Percentiles rank a stretch among this genome's conserved stretches.
phyloP scores from a whole-genome alignment of 2,329 filamentous ascomycete species.

The Sclerotinia subarctica region DNA sequence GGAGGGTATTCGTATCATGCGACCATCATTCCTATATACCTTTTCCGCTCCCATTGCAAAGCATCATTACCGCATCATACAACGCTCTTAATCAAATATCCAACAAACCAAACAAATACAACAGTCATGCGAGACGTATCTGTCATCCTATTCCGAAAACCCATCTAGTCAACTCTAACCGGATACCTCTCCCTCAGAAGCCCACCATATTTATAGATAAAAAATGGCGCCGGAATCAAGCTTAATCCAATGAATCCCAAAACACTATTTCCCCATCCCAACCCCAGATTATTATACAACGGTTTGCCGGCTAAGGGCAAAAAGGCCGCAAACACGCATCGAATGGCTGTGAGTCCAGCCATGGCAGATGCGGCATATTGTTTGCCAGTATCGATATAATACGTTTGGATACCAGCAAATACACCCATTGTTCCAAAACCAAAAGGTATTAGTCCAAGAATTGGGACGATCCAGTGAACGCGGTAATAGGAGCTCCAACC shows the following conservation, averaged over 20 bases:
- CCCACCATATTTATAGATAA: slow-evolving; percentile 14
- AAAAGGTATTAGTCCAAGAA: slow-evolving; percentile 42
- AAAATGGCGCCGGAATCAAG: slow-evolving; percentile 11
- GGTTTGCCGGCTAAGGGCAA: slow-evolving; percentile 50
- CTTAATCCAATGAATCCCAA: slow-evolving; percentile 19
- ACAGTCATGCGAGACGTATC: not conserved
- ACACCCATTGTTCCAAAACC: slow-evolving; percentile 45
- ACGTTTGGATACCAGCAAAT: slow-evolving; percentile 43
- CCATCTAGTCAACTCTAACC: slow-evolving; percentile 1
- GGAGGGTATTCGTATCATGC: slow-evolving; percentile 5
- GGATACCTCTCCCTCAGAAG: slow-evolving; percentile 19
- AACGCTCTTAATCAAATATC: not conserved
- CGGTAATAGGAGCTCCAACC: slow-evolving; percentile 44
- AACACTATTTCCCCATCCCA: slow-evolving; percentile 21
- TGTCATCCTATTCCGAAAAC: too few relatives aligned
- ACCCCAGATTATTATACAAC: slow-evolving; percentile 9
- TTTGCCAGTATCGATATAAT: slow-evolving; percentile 45
- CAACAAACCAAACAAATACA: not conserved
- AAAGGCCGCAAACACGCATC: slow-evolving; percentile 47
- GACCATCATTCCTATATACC: not conserved
- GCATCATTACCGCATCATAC: not conserved
- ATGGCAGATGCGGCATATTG: slow-evolving; percentile 42
- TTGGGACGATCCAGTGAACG: slow-evolving; percentile 45
- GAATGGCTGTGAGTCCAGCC: slow-evolving; percentile 41
- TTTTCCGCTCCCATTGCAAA: not conserved